A percentile compares a stretch with the other conserved stretches of the same genome.
These are phyloP conservation scores for Fagus sylvatica DNA, from an alignment of 306 rosid genomes.

Conservation along the genomic window DNA sequence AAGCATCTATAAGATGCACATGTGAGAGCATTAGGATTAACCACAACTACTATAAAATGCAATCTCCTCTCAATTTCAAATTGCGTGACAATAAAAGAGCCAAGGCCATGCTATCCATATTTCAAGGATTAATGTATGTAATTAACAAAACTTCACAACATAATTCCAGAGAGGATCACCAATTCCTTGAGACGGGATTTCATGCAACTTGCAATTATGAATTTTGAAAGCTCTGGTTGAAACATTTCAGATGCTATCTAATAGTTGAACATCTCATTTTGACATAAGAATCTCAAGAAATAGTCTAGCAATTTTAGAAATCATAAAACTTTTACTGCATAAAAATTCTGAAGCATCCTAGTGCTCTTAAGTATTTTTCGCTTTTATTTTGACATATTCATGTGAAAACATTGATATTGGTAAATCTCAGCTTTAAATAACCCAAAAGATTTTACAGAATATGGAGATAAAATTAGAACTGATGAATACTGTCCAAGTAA, in stretches of 20 bases:
- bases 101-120: not conserved
- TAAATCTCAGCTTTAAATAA: not conserved
- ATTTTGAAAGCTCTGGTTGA: not conserved
- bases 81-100: not conserved
- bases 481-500: not conserved
- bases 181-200: not conserved
- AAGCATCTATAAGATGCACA: conserved; percentile 14
- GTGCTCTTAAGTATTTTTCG: not conserved
- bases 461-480: not conserved
- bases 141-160: not conserved
- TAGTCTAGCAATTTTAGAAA: not conserved
- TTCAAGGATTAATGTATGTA: not conserved
- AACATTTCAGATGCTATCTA: not conserved
- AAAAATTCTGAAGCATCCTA: not conserved
- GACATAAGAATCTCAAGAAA: not conserved
- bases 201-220: not conserved
- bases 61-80: not conserved
- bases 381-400: not conserved
- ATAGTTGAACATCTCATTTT: not conserved
- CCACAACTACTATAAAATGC: not conserved
- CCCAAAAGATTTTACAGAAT: not conserved
- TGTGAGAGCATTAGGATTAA: conserved; percentile 1
- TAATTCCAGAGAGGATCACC: not conserved
- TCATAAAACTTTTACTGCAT: not conserved
- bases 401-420: not conserved